A percentile compares a stretch with the other conserved stretches of the same genome.
These are phyloP conservation scores for Cyclotella sp. DNA, from an alignment of 108 stramenopile species.

Conservation along the genomic window DNA sequence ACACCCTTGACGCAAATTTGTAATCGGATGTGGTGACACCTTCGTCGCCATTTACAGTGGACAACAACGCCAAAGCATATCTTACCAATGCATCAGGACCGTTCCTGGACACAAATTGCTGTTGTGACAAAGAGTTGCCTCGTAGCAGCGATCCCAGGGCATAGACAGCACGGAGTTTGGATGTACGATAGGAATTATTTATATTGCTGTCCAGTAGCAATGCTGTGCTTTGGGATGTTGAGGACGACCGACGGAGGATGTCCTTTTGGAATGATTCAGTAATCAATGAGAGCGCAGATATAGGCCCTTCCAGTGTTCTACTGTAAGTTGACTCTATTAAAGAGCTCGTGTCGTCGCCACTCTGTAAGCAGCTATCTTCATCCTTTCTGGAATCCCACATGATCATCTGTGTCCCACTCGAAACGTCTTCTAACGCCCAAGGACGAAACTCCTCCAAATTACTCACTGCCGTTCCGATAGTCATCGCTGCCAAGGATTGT, in stretches of 20 bases:
- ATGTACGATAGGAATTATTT: slow-evolving; percentile 18
- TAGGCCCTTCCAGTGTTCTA: neutral
- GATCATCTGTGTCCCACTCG: neutral
- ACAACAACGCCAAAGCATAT: slow-evolving; percentile 26
- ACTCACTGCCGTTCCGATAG: slow-evolving; percentile 92
- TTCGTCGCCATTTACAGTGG: slow-evolving; percentile 20
- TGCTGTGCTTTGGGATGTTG: neutral
- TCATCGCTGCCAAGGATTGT: slow-evolving; percentile 83
- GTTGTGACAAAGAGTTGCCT: slow-evolving; percentile 73
- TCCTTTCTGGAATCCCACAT: neutral
- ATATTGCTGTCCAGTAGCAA: neutral
- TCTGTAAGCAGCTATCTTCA: neutral
- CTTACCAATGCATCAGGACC: slow-evolving; percentile 51
- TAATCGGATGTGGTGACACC: slow-evolving; percentile 35
- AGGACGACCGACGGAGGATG: neutral
- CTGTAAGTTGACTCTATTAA: neutral
- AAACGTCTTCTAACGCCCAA: slow-evolving; percentile 78
- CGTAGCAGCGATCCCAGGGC: slow-evolving; percentile 79
- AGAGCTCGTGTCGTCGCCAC: neutral
- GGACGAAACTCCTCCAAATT: slow-evolving; percentile 86
- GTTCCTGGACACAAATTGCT: slow-evolving; percentile 42
- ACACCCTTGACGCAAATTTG: slow-evolving; percentile 60
- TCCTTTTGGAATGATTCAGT: slow-evolving; percentile 12
- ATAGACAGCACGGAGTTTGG: slow-evolving; percentile 58
- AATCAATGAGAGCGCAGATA: neutral